Conservation (phyloP, 2,329 filamentous ascomycete species). For the Leptographium wingfieldii region DNA sequence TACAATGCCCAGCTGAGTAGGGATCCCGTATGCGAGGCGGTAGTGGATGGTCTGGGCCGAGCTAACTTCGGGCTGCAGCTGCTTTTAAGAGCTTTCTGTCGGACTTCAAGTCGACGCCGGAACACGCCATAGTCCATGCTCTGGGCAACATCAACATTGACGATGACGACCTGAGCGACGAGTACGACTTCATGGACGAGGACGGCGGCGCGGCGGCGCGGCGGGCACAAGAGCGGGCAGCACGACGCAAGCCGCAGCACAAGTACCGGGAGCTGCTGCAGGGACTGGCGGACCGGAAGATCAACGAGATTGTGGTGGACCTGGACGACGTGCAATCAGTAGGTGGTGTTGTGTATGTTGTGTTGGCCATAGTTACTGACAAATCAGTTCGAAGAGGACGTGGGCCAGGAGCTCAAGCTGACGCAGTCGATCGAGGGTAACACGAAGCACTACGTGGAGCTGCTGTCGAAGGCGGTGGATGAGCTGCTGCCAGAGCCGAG, state of each 20-base stretch:
- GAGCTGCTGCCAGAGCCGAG: conserved; percentile 69
- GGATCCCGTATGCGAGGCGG: conserved; percentile 25
- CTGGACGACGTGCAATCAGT: conserved; percentile 75
- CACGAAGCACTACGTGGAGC: conserved; percentile 89
- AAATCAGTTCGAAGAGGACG: conserved; percentile 59
- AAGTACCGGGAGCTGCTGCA: conserved; percentile 89
- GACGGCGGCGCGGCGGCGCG: conserved; percentile 46
- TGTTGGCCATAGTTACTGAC: not conserved
- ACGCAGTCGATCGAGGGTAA: conserved; percentile 81
- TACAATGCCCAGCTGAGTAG: conserved; percentile 77
- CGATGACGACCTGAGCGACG: conserved; percentile 75
- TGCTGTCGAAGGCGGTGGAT: conserved; percentile 80
- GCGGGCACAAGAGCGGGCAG: conserved; percentile 36
- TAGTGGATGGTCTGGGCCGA: not conserved
- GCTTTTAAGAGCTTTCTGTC: conserved; percentile 81
- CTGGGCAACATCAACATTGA: conserved; percentile 76
- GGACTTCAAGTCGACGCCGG: conserved; percentile 72
- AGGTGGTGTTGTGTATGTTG: conserved; percentile 19
- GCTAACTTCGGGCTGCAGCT: conserved; percentile 28
- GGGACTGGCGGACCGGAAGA: conserved; percentile 68
- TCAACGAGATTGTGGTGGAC: conserved; percentile 71
- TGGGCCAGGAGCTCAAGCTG: conserved; percentile 54
- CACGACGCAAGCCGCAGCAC: conserved; percentile 46
- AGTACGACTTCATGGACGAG: conserved; percentile 88
- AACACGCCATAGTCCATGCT: conserved; percentile 62